Base-by-base conservation (phyloP, 2,329 filamentous ascomycete genomes). In the Hypomyces rosellus region DNA sequence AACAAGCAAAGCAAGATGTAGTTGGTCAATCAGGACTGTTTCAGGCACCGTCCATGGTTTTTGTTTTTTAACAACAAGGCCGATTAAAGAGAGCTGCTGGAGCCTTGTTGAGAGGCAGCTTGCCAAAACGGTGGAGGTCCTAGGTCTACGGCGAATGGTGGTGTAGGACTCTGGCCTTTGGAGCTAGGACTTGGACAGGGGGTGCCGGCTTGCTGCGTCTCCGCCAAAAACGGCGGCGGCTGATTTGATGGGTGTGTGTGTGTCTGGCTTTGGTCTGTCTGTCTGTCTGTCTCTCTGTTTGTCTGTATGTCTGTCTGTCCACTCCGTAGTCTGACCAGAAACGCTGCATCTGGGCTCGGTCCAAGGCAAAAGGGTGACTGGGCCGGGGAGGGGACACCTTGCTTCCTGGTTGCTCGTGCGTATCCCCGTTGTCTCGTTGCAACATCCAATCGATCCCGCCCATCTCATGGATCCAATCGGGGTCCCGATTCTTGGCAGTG, bases 81-180 rank as follows among this genome's bases (percentile, higher is more conserved):
- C 34, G 38, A 16, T 20, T 16, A 4, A 5, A 12, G 45, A 42
- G 38, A 22, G 18, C 13, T 39, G 48, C 51, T 16, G 46, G 42
- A 49, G 49, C 40, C 41, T 52, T 51, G 45, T 18, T 5, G 58
- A 55, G 61, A 63, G 61, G 61, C 60, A 63, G 58, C 61, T 62
- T 50, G 54, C 51, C 49, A 52, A 49, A 46, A 39, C 40, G 18
- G n/a, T n/a, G n/a, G 41, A 46, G 15, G 40, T 18, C 40, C 44
- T 20, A 41, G 50, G 45, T 56, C 58, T 59, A 62, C 57, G 53
- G 55, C 60, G 61, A 63, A 58, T 59, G 56, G 57, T 51, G 52
- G 54, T 63, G 59, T 63, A 63, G 61, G 61, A 63, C 61, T 63
- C 55, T 53, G 51, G 41, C 59, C 9, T 60, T 51, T 51, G 53